Base-by-base conservation (phyloP, 2,329 filamentous ascomycete species). In the Leptographium galeiforme region DNA sequence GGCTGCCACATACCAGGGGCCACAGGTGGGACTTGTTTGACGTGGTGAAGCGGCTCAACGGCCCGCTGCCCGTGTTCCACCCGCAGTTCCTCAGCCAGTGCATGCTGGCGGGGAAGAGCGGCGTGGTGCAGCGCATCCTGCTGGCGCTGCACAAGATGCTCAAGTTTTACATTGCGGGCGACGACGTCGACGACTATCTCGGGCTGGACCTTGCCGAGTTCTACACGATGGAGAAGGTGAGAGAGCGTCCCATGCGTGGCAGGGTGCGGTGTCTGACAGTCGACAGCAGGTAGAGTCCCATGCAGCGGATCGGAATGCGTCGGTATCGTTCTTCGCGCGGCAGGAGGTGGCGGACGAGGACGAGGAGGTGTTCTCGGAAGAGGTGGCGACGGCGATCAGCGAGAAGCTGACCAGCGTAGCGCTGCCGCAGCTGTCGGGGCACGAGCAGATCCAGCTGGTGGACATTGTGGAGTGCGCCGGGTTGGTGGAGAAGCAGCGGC, bases 61-160 rank as follows among this genome's bases (percentile, higher is more conserved):
- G 89, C 0, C 86, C 90, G 2, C 71, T 97, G 8, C 89, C 93
- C 0, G 76, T 94, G 2, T 98, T 95, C 61, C 91, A 98, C 62
- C 93, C 93, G 0, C 89, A 95, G 62, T 87, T 95, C 55, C 69
- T 97, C 32, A 85, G 87, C 51, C 87, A 96, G 65, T 91, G 87
- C 61, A 88, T 95, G 40, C 72, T 95, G 32, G 78, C 83, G 19
- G 91, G 90, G 1, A 95, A 95, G 64, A 76, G 77, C 38, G 65
- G 68, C 4, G 67, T 89, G 7, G 88, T 93, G 2, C 84, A 89
- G 59, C 75, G 74, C 11, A 81, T 95, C 11, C 67, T 97, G 33
- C 71, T 86, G 51, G 79, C 79, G 7, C 71, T 98, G 25, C 77
- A 89, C 61, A 80, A 82, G 61, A 84, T 80, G 14, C 70, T 98